phyloP scores from a whole-genome alignment of 2,329 filamentous ascomycete genomes.

The Aspergillus nomiae region DNA sequence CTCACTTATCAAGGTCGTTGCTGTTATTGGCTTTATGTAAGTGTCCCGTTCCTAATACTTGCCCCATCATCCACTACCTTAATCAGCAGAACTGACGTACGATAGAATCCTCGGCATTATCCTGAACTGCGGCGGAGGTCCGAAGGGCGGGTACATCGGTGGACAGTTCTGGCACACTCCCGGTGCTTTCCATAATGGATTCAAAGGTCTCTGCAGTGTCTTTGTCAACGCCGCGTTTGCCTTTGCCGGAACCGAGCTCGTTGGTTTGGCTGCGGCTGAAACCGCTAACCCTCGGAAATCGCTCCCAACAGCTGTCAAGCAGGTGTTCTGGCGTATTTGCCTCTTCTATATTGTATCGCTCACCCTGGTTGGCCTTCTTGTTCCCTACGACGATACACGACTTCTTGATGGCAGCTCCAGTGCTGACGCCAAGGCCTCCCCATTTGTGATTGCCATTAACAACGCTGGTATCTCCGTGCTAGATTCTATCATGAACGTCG shows the following conservation, averaged over 20 bases:
- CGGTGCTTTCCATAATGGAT: constrained; percentile 71
- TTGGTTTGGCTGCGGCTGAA: constrained; percentile 62
- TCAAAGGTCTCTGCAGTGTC: constrained; percentile 63
- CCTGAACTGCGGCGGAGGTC: constrained; percentile 79
- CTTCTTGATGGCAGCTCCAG: constrained; percentile 62
- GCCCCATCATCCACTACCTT: background rate
- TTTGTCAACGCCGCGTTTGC: constrained; percentile 66
- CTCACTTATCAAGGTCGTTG: constrained; percentile 80
- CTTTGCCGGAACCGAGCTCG: constrained; percentile 64
- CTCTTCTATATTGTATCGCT: constrained; percentile 88
- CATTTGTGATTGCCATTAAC: constrained; percentile 90
- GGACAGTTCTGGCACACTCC: constrained; percentile 74
- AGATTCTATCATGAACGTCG: constrained; percentile 89
- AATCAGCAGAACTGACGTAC: constrained; percentile 19
- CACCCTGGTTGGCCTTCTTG: constrained; percentile 76
- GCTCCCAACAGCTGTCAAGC: constrained; percentile 83
- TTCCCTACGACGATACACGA: constrained; percentile 68
- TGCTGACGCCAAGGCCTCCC: constrained; percentile 75
- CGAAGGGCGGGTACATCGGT: constrained; percentile 75
- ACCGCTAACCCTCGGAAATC: constrained; percentile 65
- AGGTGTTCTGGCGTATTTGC: constrained; percentile 92
- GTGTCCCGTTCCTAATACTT: constrained; percentile 29
- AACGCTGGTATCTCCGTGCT: constrained; percentile 79
- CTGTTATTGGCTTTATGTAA: constrained; percentile 85
- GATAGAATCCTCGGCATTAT: constrained; percentile 78